Base-by-base conservation (phyloP, 2,329 filamentous ascomycete genomes). In the Biscogniauxia sp. region DNA sequence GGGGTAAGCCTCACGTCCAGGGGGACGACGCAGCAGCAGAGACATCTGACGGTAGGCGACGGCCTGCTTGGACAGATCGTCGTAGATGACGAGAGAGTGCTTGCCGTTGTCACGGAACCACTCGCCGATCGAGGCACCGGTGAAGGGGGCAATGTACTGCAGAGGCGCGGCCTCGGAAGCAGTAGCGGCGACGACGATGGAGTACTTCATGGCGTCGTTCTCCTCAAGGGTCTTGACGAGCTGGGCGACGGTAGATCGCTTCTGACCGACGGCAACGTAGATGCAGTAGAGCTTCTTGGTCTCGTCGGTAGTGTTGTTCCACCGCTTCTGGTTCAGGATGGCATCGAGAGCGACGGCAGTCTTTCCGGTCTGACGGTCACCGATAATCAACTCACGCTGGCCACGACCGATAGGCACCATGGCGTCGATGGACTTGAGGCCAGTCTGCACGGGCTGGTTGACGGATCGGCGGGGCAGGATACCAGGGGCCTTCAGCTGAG, bases 371-470 rank as follows among this genome's bases (percentile, higher is more conserved):
- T 99, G 95, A 93, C 95, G 95, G 80, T 99, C 95, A 86, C 95
- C 95, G 82, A 99, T 99, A 81, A 99, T 98, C 88, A 99, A 85
- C 86, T 99, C 95, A 94, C 95, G 95, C 88, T 99, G 95, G 77
- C 95, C 95, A 94, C 95, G 95, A 79, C 95, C 95, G 75, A 99
- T 97, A 75, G 95, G 95, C 74, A 99, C 95, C 95, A 99, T 98
- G 83, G 95, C 93, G 79, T 99, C 95, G 84, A 99, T 87, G 74
- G 92, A 97, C 88, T 99, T 99, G 74, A 98, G 89, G 86, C 95
- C 95, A 79, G 95, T 99, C 89, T 99, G 95, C 71, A 99, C 94
- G 72, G 95, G 94, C 87, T 99, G 87, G 84, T 93, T 93, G 89
- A 99, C 95, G 79, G 95, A 99, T 75, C 85, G 89, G 81, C 95